Conservation (phyloP, 2,329 filamentous ascomycete genomes). For the Fusarium nodosum region DNA sequence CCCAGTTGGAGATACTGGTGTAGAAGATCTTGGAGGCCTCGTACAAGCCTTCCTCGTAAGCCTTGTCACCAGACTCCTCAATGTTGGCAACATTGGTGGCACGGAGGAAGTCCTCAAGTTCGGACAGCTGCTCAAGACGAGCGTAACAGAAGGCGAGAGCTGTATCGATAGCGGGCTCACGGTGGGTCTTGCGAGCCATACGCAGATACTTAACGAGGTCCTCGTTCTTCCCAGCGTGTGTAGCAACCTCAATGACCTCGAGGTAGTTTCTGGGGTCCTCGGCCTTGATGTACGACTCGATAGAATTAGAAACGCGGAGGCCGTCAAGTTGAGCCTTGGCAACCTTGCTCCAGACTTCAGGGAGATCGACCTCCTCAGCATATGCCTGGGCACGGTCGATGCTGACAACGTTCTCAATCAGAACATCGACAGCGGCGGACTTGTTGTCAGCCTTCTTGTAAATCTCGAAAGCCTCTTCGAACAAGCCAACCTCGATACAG, state of each 20-base stretch:
- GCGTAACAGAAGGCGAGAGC: conserved; percentile 94
- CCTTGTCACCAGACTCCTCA: conserved; percentile 97
- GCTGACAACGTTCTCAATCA: conserved; percentile 96
- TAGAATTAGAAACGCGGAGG: conserved; percentile 89
- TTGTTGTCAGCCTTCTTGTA: conserved; percentile 98
- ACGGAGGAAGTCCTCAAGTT: conserved; percentile 96
- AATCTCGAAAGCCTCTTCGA: conserved; percentile 97
- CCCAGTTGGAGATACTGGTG: conserved; percentile 99
- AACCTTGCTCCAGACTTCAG: conserved; percentile 98
- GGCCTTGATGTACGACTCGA: conserved; percentile 97
- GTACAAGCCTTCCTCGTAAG: conserved; percentile 92
- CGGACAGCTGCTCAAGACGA: conserved; percentile 88
- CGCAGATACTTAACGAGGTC: conserved; percentile 96
- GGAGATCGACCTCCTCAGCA: conserved; percentile 91
- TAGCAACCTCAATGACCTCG: conserved; percentile 96
- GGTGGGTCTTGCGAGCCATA: conserved; percentile 97
- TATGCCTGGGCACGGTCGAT: conserved; percentile 97
- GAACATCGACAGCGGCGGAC: conserved; percentile 85
- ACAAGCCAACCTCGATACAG: conserved; percentile 93
- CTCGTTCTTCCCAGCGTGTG: conserved; percentile 96
- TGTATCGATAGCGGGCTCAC: conserved; percentile 94
- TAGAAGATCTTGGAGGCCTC: conserved; percentile 99
- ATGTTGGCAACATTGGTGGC: conserved; percentile 95
- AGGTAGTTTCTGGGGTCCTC: conserved; percentile 91
- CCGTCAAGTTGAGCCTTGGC: conserved; percentile 98